Base-by-base conservation (phyloP, 148 eudicot genomes). In the Rhododendron williamsianum region DNA sequence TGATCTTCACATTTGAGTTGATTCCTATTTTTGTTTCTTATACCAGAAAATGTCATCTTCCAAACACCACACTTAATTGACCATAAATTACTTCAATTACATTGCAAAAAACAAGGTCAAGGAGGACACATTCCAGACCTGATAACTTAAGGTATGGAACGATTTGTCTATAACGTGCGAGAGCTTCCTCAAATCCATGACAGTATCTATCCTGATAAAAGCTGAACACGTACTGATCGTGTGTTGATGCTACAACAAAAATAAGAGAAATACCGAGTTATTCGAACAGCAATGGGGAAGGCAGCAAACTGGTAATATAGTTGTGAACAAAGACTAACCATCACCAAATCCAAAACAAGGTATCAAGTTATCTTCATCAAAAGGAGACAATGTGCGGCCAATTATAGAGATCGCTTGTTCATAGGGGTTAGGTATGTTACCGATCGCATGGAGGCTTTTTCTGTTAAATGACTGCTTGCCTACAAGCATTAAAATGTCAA, bases 281-380 rank as follows among this genome's bases (percentile, higher is more conserved):
- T 60, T 58, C 16, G 6, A 81, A 27, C 38, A 84, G 19, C 73
- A 56, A 45, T 30, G 45, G 43, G 51, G 38, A 56, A 63, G 36
- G 38, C 80, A 74, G 43, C 71, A 11, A 33, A 33, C 25, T 15
- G 16, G 38, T 45, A 60, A 52, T 76, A 77, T 8, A 15, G 33
- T 77, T 80, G 84, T 52, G 15, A 71, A 78, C 46, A 80, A 78
- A 48, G 46, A 91, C 95, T 85, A 74, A 94, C 98, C 96, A 86
- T 94, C 98, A 86, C 98, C 98, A 82, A 94, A 94, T 79, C 98
- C 98, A 87, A 93, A 93, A 87, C 96, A 94, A 84, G 98, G 98
- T 82, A 94, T 94, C 89, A 93, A 86, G 86, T 93, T 92, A 87
- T 94, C 98, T 78, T 94, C 98, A 77, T 94, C 98, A 73, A 94